Evolutionary conservation across 2,329 filamentous ascomycete species (phyloP).

Genomic region (Curvularia verruculosa): DNA sequence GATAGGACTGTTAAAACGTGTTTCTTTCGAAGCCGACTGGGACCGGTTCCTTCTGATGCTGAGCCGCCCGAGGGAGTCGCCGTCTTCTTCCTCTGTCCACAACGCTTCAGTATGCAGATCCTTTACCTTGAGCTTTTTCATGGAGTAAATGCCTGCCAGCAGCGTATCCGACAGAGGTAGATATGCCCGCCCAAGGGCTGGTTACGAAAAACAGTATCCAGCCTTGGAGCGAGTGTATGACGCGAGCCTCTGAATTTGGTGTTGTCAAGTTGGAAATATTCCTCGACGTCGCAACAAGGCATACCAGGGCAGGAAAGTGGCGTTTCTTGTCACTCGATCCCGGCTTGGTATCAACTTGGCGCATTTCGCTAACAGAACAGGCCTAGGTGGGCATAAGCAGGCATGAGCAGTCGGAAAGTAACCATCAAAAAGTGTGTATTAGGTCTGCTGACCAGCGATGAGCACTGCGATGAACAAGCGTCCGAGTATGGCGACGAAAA

Average conservation of each 20-base stretch:
- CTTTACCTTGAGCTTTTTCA: neutral
- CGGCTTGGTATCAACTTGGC: slow-evolving; percentile 35
- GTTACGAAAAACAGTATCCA: neutral
- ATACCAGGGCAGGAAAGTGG: slow-evolving; percentile 21
- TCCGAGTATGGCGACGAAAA: neutral
- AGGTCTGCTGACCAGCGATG: neutral
- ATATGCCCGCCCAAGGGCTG: neutral
- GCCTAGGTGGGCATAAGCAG: neutral
- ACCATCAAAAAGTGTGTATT: neutral
- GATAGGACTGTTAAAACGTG: neutral
- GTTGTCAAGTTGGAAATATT: neutral
- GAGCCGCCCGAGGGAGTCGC: neutral
- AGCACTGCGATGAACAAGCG: neutral
- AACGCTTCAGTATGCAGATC: neutral
- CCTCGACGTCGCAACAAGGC: slow-evolving; percentile 22
- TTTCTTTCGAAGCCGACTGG: neutral
- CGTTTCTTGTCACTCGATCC: slow-evolving; percentile 26
- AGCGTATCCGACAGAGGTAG: neutral
- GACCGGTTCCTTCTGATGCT: neutral
- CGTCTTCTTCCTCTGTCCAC: neutral
- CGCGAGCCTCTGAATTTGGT: too few species aligned
- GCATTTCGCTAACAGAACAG: slow-evolving; percentile 10
- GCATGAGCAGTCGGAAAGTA: neutral
- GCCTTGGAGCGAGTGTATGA: neutral
- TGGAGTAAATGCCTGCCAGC: neutral